phyloP scores from a whole-genome alignment of 2,329 filamentous ascomycete genomes.

The Aspergillus tubingensis region DNA sequence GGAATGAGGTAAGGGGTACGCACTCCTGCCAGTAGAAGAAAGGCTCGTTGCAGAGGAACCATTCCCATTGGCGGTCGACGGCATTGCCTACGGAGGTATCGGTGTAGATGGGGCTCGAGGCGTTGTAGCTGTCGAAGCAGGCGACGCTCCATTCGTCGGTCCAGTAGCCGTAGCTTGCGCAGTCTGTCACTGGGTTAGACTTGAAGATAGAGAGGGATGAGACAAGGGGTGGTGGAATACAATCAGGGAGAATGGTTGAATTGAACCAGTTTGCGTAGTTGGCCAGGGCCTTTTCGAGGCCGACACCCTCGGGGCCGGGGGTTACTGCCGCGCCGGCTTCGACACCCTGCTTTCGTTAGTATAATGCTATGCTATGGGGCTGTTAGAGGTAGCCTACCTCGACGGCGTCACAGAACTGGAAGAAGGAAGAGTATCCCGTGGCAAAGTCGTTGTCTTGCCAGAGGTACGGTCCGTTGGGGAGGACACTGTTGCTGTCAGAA shows the following conservation, averaged over 20 bases:
- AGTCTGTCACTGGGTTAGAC: slow-evolving; percentile 37
- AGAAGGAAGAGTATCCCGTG: slow-evolving; percentile 50
- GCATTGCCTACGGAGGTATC: slow-evolving; percentile 52
- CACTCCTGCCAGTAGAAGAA: slow-evolving; percentile 59
- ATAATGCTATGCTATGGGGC: too few species aligned
- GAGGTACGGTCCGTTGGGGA: slow-evolving; percentile 59
- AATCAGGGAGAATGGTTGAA: slow-evolving; percentile 47
- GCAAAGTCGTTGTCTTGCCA: slow-evolving; percentile 60
- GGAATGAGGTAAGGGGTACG: slow-evolving; percentile 15
- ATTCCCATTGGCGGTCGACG: slow-evolving; percentile 58
- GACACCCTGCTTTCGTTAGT: slow-evolving; percentile 32
- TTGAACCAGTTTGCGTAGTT: slow-evolving; percentile 60
- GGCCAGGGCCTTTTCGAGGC: slow-evolving; percentile 54
- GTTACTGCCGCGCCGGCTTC: slow-evolving; percentile 28
- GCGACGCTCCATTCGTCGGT: slow-evolving; percentile 42
- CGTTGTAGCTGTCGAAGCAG: slow-evolving; percentile 59
- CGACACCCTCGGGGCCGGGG: slow-evolving; percentile 52
- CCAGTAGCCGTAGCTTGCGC: slow-evolving; percentile 54
- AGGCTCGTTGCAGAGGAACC: slow-evolving; percentile 67
- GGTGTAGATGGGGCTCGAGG: slow-evolving; percentile 52
- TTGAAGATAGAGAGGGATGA: background rate
- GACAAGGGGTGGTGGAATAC: background rate
- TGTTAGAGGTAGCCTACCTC: too few species aligned
- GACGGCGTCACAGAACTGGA: slow-evolving; percentile 27
- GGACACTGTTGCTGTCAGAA: slow-evolving; percentile 36